Percentiles rank a stretch among this genome's conserved stretches.
These are phyloP conservation scores for Epichloe hybrida DNA, from an alignment of 2,329 filamentous ascomycete species.

Conservation along the genomic window DNA sequence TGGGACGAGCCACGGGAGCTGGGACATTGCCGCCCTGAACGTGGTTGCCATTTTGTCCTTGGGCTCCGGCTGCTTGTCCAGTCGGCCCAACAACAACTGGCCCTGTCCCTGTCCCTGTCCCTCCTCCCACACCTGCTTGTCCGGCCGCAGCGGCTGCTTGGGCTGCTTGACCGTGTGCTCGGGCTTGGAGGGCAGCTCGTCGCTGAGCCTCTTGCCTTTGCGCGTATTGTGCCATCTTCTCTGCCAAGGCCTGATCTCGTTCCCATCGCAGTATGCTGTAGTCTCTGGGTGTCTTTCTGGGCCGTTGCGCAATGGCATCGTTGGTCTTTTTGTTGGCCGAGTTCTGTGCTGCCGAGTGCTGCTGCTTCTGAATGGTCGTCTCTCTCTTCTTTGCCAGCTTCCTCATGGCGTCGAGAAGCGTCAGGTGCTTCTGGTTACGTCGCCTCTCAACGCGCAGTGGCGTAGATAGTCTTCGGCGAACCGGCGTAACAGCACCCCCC, in stretches of 20 bases:
- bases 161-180: constrained; percentile 30
- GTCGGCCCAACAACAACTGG: too few species aligned
- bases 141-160: constrained; percentile 32
- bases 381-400: constrained; percentile 93
- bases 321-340: constrained; percentile 73
- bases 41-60: constrained; percentile 16
- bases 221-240: constrained; percentile 42
- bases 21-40: constrained; percentile 16
- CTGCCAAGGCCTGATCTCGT: constrained; percentile 56
- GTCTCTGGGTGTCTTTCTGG: constrained; percentile 68
- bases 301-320: constrained; percentile 41
- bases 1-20: constrained; percentile 21
- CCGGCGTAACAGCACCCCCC: constrained; percentile 22
- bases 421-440: constrained; percentile 73
- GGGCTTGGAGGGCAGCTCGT: constrained; percentile 34
- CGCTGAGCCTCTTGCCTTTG: constrained; percentile 47
- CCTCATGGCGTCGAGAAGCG: constrained; percentile 85
- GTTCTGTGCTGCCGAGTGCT: constrained; percentile 65
- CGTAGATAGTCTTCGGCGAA: constrained; percentile 56
- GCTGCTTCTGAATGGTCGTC: constrained; percentile 70
- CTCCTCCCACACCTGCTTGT: background rate
- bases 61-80: constrained; percentile 11
- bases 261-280: constrained; percentile 86
- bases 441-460: constrained; percentile 78
- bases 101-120: constrained; percentile 10